A percentile compares a stretch with the other conserved stretches of the same genome.
phyloP scores from a whole-genome alignment of 148 eudicot genomes.

The Rhododendron simsii region DNA sequence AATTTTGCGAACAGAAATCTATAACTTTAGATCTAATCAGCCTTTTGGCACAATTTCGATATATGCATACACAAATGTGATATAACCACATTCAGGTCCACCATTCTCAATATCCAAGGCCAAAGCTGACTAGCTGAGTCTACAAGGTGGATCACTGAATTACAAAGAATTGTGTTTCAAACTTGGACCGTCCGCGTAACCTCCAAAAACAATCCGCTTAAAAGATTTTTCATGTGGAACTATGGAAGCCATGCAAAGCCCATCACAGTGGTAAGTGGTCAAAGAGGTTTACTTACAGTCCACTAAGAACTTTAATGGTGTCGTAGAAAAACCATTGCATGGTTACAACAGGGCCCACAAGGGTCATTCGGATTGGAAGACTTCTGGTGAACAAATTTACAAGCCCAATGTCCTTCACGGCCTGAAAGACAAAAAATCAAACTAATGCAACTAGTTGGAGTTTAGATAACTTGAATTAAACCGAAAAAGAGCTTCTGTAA shows the following conservation, averaged over 20 bases:
- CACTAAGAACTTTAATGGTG: constrained; percentile 68
- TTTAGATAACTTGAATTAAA: not conserved
- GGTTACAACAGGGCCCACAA: constrained; percentile 91
- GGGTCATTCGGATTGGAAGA: constrained; percentile 73
- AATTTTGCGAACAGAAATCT: not conserved
- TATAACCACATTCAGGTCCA: not conserved
- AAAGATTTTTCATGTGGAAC: not conserved
- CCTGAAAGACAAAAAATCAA: constrained; percentile 39
- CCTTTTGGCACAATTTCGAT: not conserved
- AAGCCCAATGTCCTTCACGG: constrained; percentile 74
- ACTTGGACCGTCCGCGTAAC: not conserved
- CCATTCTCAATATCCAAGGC: not conserved
- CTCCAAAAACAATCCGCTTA: not conserved
- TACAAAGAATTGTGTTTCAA: not conserved
- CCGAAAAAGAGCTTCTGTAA: constrained; percentile 5
- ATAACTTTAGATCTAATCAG: not conserved
- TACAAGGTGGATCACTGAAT: not conserved
- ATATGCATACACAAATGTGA: not conserved
- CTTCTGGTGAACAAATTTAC: constrained; percentile 79
- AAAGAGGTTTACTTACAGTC: constrained; percentile 65
- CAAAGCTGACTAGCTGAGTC: not conserved
- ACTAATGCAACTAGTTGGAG: not conserved
- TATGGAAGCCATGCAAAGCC: not conserved
- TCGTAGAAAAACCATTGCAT: constrained; percentile 94
- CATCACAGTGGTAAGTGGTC: too few relatives aligned